Evolutionary conservation across 2,329 filamentous ascomycete genomes (phyloP), one percentile per base, ranked within the genome.

Genomic region (Trichoderma citrinoviride): DNA sequence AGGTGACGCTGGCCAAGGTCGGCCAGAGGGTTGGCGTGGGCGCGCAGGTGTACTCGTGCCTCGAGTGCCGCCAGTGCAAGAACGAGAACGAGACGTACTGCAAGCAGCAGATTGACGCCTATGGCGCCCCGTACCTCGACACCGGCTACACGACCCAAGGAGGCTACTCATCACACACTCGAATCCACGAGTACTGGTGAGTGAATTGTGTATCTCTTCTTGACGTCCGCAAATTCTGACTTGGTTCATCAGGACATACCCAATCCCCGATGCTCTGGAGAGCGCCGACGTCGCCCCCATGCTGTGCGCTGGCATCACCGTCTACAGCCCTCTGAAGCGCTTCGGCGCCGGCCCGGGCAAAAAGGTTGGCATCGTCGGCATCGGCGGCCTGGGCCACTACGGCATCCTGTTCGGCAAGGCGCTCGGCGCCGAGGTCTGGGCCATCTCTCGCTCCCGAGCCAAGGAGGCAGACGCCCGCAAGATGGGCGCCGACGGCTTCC

Each of bases 241-340:
- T 40, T 23, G 15, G 3, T 15, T 25, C 40, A 41, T n/a, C 5
- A 84, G 82, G 83, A 83, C 85, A 52, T 87, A 85, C 73, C 89
- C 90, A 72, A 93, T 96, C 68, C 92, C 92, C 41, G 90, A 93
- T 37, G 85, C 82, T 60, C 83, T 96, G 52, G 71, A 81, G 10
- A 85, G 82, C 69, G 76, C 79, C 63, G 77, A 88, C 57, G 90
- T 88, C 1, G 92, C 91, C 1, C 90, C 90, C 10, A 92, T 93
- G 90, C 83, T 95, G 70, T 96, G 92, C 77, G 92, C 91, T 46
- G 92, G 92, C 68, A 82, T 96, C 69, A 96, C 92, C 3, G 87
- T 87, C 66, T 96, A 88, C 80, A 90, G 86, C 66, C 92, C 92
- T 1, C 82, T 96, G 15, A 88, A 91, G 68, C 85, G 91, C 55